Base-by-base conservation (phyloP, 2,329 filamentous ascomycete species). In the Lecanicillium sp. region DNA sequence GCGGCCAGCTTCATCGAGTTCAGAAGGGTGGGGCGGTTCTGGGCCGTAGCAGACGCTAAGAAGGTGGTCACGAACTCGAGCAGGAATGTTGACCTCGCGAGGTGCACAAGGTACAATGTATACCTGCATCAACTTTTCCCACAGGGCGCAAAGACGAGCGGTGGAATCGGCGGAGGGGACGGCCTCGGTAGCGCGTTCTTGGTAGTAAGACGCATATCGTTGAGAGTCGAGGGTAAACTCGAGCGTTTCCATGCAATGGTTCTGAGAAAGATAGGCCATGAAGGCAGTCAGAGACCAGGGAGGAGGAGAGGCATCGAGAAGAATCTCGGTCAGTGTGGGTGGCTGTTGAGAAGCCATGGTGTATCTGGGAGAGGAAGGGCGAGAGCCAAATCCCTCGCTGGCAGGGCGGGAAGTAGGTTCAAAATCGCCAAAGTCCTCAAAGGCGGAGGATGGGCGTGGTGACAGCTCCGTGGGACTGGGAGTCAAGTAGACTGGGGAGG, bases 181-280 rank as follows among this genome's bases (percentile, higher is more conserved):
- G 8, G 50, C 42, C 43, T 66, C 63, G 32, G 53, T 48, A 14
- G 62, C 53, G 28, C 67, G 57, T 42, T 73, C 64, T 17, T 59
- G 53, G 49, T 75, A 67, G 40, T 76, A 75, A 42, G 76, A 64
- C 37, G 78, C 75, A 57, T 96, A 98, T 44, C 87, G 77, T 42
- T 88, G 84, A 16, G 90, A 85, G 58, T 95, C 92, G 71, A 95
- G 83, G 29, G 89, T 95, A 60, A 98, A 98, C 57, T 96, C 92
- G 29, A 98, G 70, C 2, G 89, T 95, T 62, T 98, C 92, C 47
- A 96, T 69, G 57, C 92, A 98, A 62, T 96, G 90, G 54, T 96
- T 96, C 55, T 94, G 89, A 1, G 90, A 95, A 4, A 96, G 73
- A 54, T 94, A 96, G 40, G 89, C 89, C 78, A 92, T 96, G 62